Percentiles rank a stretch among this genome's conserved stretches.
phyloP scores from a whole-genome alignment of 2,329 filamentous ascomycete species.

The Drechslerella stenobrocha region DNA sequence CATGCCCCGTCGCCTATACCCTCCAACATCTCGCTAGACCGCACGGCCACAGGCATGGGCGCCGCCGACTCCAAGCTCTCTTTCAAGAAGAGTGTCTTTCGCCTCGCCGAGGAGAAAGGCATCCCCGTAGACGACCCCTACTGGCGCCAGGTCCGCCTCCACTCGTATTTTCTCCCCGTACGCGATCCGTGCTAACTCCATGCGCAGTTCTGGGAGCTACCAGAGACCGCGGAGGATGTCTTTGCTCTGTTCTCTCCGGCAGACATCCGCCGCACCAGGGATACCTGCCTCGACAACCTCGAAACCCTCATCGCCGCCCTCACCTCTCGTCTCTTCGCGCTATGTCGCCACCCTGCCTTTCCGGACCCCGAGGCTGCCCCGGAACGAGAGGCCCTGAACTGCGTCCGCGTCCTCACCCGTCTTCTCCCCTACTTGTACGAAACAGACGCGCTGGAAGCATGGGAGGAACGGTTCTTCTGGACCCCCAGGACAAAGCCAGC shows the following conservation, averaged over 20 bases:
- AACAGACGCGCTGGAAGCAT: conserved; percentile 74
- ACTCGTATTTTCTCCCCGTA: background rate
- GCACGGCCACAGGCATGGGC: conserved; percentile 68
- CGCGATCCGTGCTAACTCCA: background rate
- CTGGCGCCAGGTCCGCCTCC: conserved; percentile 77
- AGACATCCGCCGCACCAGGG: conserved; percentile 84
- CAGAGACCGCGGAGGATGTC: conserved; percentile 91
- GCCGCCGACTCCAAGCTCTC: conserved; percentile 98
- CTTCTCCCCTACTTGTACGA: conserved; percentile 91
- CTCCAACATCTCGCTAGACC: background rate
- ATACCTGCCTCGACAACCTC: conserved; percentile 80
- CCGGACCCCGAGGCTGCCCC: conserved; percentile 80
- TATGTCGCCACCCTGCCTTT: conserved; percentile 88
- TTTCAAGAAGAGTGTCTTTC: conserved; percentile 98
- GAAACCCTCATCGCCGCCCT: conserved; percentile 84
- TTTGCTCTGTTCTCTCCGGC: conserved; percentile 91
- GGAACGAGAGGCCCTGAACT: conserved; percentile 89
- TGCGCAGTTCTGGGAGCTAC: conserved; percentile 91
- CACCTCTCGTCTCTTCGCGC: conserved; percentile 76
- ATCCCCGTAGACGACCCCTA: conserved; percentile 87
- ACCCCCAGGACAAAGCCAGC: conserved; percentile 71
- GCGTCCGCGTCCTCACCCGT: conserved; percentile 84
- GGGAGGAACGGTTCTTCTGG: conserved; percentile 97
- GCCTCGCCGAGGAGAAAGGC: conserved; percentile 82
- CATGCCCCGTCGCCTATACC: too few species aligned